Evolutionary conservation across 2,329 filamentous ascomycete species (phyloP), one percentile per base, ranked within the genome.

Genomic region (Cucurbitaria berberidis): DNA sequence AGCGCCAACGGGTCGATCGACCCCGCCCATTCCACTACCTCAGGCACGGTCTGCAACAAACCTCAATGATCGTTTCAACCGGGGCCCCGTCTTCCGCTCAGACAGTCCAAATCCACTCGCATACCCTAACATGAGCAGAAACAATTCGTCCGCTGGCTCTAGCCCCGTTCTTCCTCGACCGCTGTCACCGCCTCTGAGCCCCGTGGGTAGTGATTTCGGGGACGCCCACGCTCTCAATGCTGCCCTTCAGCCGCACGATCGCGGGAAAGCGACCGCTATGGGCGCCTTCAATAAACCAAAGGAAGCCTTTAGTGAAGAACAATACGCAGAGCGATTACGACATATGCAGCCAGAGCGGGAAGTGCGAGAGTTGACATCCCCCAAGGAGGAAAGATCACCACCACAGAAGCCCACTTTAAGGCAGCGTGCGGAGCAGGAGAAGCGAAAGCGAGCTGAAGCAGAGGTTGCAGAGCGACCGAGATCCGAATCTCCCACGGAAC

Each of bases 301-400:
- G 1, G 84, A 88, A 45, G 84, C 86, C 7, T 96, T 95, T 63
- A 91, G 96, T 66, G 93, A 97, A 67, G 86, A 88, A 18, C 89
- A 91, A 67, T 97, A 91, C 66, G 84, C 90, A 5, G 89, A 96
- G 68, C 86, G 91, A 39, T 89, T 96, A 67, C 78, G 90, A 42
- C 89, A 92, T 70, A 84, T 96, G 72, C 89, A 93, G 59, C 85
- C 89, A 66, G 89, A 87, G 24, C 84, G 88, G 22, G 88, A 89
- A 50, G 85, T 85, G 0, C 84, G 45, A 30, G 51, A 63, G 24
- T 39, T 59, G 16, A 49, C 57, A 29, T 42, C 60, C 9, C n/a
- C 55, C 3, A 62, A 60, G 34, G 43, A 46, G 0, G 55, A 60
- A n/a, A 64, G 59, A 45, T 66, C 67, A 6, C 62, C 66, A 10